Evolutionary conservation across 257 asterid species (phyloP), one percentile per base, ranked within the genome.

Genomic region (Vinca minor): DNA sequence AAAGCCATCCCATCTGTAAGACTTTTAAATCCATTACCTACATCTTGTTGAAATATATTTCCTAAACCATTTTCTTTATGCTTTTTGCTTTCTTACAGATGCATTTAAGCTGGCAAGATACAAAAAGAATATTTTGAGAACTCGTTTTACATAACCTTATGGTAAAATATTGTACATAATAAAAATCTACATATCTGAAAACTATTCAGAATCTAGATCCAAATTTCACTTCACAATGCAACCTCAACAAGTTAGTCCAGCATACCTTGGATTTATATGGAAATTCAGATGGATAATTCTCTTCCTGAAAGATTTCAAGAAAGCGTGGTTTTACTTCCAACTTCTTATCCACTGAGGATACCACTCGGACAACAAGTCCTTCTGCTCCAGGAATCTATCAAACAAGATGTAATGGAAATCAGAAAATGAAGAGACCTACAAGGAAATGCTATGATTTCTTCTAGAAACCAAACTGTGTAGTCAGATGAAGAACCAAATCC

Each of bases 311-410:
- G 60, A 89, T 89, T 54, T 92, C 97, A 73, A 82, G 96, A 82
- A 92, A 92, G 42, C 95, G 96, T 44, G 95, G 83, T 53, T 92
- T 92, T 4, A 92, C 98, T 68, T 92, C 98, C 86, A 89, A 77
- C 76, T 89, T 92, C 77, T 87, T 92, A 90, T 92, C 97, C 77
- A 92, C 97, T 49, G 98, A 92, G 59, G 97, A 92, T 25, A 92
- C 98, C 64, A 92, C 95, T 80, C 98, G 76, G 13, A 92, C 87
- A 63, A 92, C 97, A 73, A 92, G 98, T 62, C 91, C 89, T 62
- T 92, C 97, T 50, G 92, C 98, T 74, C 91, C 98, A 21, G 95
- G 94, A 71, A 92, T 87, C 98, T 92, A 83, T 44, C 31, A 76
- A 71, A 2, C 25, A 26, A 44, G 26, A 45, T 14, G n/a, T 2